Base-by-base conservation (phyloP, 2,329 filamentous ascomycete genomes). In the Colletotrichum sp. region DNA sequence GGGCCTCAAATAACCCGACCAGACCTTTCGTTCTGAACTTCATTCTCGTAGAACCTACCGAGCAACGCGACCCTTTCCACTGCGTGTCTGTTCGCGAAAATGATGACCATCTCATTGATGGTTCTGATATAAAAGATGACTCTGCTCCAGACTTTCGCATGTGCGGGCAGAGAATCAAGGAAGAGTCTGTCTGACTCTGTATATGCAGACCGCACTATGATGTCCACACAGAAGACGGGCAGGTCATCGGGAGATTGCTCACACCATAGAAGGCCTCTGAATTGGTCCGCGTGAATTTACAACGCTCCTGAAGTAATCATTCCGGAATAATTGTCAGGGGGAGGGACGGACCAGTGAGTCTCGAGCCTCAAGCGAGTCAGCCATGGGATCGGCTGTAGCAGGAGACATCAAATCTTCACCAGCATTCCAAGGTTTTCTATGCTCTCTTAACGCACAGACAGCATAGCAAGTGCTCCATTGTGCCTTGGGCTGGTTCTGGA, bases 31-130 rank as follows among this genome's bases (percentile, higher is more conserved):
- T n/a, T 0, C 39, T 5, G 8, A 6, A 2, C 2, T 0, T 6
- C 16, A n/a, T 44, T n/a, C 39, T n/a, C 0, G 2, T 18, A 39
- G 2, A 39, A 18, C 1, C 15, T 44, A 9, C 16, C 1, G 36
- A 44, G 39, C 18, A 49, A 49, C 18, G 0, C 1, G 0, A 0
- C 18, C 0, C 18, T 49, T n/a, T n/a, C 18, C 2, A n/a, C 4
- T 49, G 39, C 0, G 8, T 12, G 9, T n/a, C 18, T 49, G 4
- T 1, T 49, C 39, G 39, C 9, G 16, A n/a, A 6, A 4, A 1
- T 0, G 3, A 49, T 12, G 39, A 12, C 0, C 5, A n/a, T n/a
- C 18, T 49, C 18, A 0, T 49, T n/a, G 0, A 6, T n/a, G 3
- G 0, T 49, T n/a, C 5, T 49, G 5, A 6, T 2, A 49, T n/a